phyloP scores from a whole-genome alignment of 2,329 filamentous ascomycete species.

The Scedosporium minutisporum region DNA sequence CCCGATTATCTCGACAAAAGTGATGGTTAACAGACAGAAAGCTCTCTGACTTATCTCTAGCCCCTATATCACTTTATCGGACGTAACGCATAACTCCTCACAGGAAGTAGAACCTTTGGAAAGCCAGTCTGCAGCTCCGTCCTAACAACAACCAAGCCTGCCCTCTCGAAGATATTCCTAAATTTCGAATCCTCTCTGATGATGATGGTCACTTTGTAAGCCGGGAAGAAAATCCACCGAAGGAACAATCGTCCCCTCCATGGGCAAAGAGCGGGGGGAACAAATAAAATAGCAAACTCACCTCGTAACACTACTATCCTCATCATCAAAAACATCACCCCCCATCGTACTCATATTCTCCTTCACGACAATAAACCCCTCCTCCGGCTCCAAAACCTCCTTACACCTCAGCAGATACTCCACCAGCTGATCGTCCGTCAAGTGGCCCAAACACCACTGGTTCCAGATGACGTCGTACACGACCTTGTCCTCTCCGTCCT shows the following conservation, averaged over 20 bases:
- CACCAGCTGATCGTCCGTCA: constrained; percentile 65
- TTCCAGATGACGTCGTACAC: constrained; percentile 78
- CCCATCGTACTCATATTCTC: constrained; percentile 60
- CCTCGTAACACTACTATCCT: constrained; percentile 70
- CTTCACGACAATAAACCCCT: constrained; percentile 28
- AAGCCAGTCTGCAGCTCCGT: constrained; percentile 67
- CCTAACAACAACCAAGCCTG: constrained; percentile 57
- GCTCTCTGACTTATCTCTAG: neutral
- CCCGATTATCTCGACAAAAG: neutral
- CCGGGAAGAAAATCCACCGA: neutral
- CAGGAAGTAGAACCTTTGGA: neutral
- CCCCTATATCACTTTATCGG: neutral
- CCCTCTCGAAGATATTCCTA: constrained; percentile 55
- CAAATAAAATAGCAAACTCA: constrained; percentile 15
- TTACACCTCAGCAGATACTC: constrained; percentile 56
- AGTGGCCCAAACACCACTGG: constrained; percentile 82
- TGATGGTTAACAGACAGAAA: neutral
- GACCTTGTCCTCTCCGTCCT: constrained; percentile 18
- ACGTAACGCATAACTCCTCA: constrained; percentile 1
- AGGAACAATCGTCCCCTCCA: neutral
- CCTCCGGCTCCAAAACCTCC: constrained; percentile 19
- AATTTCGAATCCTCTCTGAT: constrained; percentile 61
- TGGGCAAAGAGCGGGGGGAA: constrained; percentile 3
- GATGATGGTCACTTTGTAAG: neutral
- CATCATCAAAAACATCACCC: constrained; percentile 62